A percentile compares a stretch with the other conserved stretches of the same genome.
Conservation (phyloP, 345 rosid species). For the Draba incana region DNA sequence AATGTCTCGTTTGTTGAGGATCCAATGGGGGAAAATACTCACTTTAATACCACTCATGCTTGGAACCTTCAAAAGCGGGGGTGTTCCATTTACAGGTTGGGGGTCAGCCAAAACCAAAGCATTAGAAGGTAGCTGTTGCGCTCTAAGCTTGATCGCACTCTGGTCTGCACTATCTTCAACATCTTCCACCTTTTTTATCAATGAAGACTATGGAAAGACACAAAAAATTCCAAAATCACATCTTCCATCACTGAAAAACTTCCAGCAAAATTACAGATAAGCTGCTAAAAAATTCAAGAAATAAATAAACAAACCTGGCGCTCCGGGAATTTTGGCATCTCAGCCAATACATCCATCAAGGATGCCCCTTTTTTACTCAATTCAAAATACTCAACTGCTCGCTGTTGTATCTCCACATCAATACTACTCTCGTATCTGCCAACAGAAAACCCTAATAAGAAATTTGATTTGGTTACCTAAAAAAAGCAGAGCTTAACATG, state of each 20-base stretch:
- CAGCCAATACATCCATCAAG: constrained; percentile 88
- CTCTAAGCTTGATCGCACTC: constrained; percentile 94
- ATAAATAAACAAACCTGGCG: constrained; percentile 68
- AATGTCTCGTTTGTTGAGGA: constrained; percentile 15
- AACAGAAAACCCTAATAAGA: constrained; percentile 22
- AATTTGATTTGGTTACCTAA: constrained; percentile 16
- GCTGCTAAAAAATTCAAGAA: constrained; percentile 6
- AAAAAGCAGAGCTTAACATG: neutral
- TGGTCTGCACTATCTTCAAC: constrained; percentile 96
- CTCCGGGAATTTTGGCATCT: constrained; percentile 99
- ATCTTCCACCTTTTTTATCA: constrained; percentile 87
- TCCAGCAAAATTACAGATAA: constrained; percentile 13
- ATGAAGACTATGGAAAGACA: constrained; percentile 63
- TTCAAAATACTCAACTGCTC: constrained; percentile 88
- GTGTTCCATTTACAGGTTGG: constrained; percentile 64
- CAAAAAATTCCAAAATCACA: constrained; percentile 5
- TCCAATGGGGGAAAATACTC: constrained; percentile 45
- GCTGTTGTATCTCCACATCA: constrained; percentile 88
- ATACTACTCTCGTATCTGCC: constrained; percentile 85
- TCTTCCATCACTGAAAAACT: constrained; percentile 14
- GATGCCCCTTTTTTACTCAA: constrained; percentile 89
- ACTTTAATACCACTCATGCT: constrained; percentile 52
- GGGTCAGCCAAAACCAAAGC: constrained; percentile 90
- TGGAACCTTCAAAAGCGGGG: constrained; percentile 71
- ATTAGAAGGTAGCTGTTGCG: constrained; percentile 90